Evolutionary conservation across 106 monocot species (phyloP).

Genomic region (Iris macrosiphon): DNA sequence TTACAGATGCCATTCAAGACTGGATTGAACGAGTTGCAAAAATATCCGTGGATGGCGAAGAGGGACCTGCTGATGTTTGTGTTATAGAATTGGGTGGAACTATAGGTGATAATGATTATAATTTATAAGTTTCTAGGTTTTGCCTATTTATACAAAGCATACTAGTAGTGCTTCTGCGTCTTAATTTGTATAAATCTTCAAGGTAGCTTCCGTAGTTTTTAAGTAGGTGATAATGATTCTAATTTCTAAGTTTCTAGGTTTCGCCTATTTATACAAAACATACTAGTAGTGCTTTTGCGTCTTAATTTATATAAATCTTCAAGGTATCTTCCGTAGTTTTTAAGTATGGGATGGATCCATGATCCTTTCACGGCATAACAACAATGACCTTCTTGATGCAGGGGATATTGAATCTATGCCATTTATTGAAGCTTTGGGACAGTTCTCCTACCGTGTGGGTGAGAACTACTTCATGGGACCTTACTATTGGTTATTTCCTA

Average conservation of each 20-base stretch:
- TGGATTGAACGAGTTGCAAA: constrained; percentile 80
- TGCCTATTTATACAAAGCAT: background rate
- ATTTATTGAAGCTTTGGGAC: constrained; percentile 31
- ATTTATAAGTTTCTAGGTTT: too few relatives aligned
- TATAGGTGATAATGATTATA: constrained; percentile 53
- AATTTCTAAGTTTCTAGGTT: too few relatives aligned
- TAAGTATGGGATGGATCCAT: constrained; percentile 1
- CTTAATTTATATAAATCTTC: background rate
- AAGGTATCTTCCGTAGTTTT: background rate
- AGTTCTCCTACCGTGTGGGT: constrained; percentile 28
- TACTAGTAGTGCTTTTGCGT: background rate
- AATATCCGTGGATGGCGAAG: constrained; percentile 80
- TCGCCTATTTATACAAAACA: background rate
- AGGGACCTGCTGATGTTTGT: constrained; percentile 86
- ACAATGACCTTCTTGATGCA: constrained; percentile 15
- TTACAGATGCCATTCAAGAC: constrained; percentile 91
- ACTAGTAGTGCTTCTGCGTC: background rate
- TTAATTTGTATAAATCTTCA: background rate
- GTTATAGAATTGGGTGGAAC: constrained; percentile 95
- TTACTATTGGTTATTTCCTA: background rate
- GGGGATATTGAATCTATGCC: constrained; percentile 33
- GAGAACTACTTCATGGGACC: background rate
- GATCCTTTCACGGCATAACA: background rate
- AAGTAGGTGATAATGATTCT: too few relatives aligned
- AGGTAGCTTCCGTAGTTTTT: background rate